phyloP scores from a whole-genome alignment of 2,329 filamentous ascomycete species.

The Leptographium flavum region DNA sequence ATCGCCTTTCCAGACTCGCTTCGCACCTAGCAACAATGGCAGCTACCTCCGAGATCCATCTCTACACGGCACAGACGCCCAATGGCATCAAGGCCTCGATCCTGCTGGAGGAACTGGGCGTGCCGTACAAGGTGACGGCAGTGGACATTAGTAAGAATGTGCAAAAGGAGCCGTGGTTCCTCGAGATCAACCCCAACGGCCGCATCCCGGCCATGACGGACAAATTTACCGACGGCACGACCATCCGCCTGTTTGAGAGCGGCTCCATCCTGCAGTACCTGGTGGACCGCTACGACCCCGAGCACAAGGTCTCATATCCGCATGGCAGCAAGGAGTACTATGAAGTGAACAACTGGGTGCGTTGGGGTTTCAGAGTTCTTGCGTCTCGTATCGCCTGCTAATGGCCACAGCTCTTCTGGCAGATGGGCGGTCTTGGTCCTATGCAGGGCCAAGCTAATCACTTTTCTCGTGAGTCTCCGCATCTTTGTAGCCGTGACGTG shows the following conservation, averaged over 20 bases:
- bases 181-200: conserved; percentile 85
- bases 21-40: conserved; percentile 20
- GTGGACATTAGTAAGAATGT: conserved; percentile 60
- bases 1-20: background rate
- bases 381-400: background rate
- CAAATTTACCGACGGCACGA: conserved; percentile 56
- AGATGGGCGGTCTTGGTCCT: conserved; percentile 67
- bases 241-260: conserved; percentile 68
- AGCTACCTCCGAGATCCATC: conserved; percentile 49
- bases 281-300: conserved; percentile 64
- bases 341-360: conserved; percentile 65
- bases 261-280: conserved; percentile 78
- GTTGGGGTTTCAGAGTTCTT: conserved; percentile 9
- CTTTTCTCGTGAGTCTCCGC: conserved; percentile 59
- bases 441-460: conserved; percentile 81
- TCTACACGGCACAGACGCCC: conserved; percentile 73
- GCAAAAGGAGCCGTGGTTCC: conserved; percentile 75
- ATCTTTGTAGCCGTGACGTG: no score
- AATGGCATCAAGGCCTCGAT: conserved; percentile 89
- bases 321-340: conserved; percentile 58
- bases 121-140: conserved; percentile 59
- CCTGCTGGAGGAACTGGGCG: conserved; percentile 67
- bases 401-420: conserved; percentile 42
- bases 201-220: conserved; percentile 82
- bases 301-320: conserved; percentile 73